Base-by-base conservation (phyloP, 768 basidiomycete genomes). In the Naganishia vaughanmartiniae region DNA sequence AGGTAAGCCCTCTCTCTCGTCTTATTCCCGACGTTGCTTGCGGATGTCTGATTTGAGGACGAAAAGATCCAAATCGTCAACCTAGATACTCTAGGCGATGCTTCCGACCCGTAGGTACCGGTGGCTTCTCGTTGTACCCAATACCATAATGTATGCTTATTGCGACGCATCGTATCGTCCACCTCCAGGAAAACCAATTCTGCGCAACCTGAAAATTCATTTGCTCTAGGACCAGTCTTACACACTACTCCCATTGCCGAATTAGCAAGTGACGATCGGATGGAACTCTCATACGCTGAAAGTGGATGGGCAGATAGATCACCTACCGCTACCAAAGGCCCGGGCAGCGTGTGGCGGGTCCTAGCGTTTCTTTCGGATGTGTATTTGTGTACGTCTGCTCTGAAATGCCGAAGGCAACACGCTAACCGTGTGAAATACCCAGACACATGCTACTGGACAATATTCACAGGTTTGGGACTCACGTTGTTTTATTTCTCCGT, bases 401-500 rank as follows among this genome's bases (percentile, higher is more conserved):
- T 15, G 0, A 2, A 0, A 17, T 42, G 19, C 17, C 11, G 9
- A 54, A 10, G 21, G 15, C n/a, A 7, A 5, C 6, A 1, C 7
- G 24, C 14, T 51, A 39, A 34, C 42, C 15, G 2, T 24, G 12
- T 2, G 36, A 11, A n/a, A 31, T 12, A 28, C 9, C 2, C 58
- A 77, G 80, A 75, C 57, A 34, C 69, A 9, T 76, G 76, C 24
- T 91, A 89, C 80, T 92, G 90, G 90, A 90, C 91, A 0, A 84
- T 90, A 57, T 87, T 90, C 78, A 93, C 92, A 0, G 85, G 87
- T 3, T 86, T 93, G 24, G 86, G 89, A 7, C 88, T 89, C 0
- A 87, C 90, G 4, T 83, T 94, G 4, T 94, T 94, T 83, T 94
- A 93, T 81, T 94, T 92, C 82, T 92, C 90, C 30, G 87, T 95